Evolutionary conservation across 1,139 yeast species (phyloP).

Genomic region (Lodderomyces margitis): DNA sequence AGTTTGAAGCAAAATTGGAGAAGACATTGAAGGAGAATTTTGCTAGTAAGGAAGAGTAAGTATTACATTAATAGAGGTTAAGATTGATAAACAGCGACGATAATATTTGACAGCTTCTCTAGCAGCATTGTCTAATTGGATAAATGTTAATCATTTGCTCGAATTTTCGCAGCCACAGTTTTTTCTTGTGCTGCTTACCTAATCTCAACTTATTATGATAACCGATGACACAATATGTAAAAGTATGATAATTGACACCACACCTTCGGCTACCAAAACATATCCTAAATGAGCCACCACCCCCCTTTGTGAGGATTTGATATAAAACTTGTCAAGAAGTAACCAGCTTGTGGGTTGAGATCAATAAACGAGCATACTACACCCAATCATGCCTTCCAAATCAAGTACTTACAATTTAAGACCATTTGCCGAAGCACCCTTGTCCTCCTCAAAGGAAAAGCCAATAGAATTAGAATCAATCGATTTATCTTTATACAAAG

Average conservation of each 20-base stretch:
- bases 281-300: no score
- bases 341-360: not conserved
- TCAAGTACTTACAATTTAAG: constrained; percentile 27
- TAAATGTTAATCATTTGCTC: not conserved
- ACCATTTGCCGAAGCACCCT: constrained; percentile 32
- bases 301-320: not conserved
- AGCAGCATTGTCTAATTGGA: no score
- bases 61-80: not conserved
- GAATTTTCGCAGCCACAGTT: constrained; percentile 11
- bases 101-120: no score
- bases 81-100: no score
- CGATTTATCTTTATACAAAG: constrained; percentile 33
- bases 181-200: not conserved
- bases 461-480: constrained; percentile 32
- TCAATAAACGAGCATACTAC: not conserved
- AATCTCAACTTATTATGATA: not conserved
- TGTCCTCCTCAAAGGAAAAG: constrained; percentile 18
- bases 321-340: not conserved
- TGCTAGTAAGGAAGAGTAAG: constrained; percentile 3
- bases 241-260: not conserved
- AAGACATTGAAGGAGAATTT: constrained; percentile 17
- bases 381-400: constrained; percentile 12
- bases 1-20: constrained; percentile 26
- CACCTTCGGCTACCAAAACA: constrained; percentile 1
- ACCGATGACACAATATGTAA: not conserved